Conservation (phyloP, 495 filamentous ascomycete genomes). For the Schizothecium vesticola region DNA sequence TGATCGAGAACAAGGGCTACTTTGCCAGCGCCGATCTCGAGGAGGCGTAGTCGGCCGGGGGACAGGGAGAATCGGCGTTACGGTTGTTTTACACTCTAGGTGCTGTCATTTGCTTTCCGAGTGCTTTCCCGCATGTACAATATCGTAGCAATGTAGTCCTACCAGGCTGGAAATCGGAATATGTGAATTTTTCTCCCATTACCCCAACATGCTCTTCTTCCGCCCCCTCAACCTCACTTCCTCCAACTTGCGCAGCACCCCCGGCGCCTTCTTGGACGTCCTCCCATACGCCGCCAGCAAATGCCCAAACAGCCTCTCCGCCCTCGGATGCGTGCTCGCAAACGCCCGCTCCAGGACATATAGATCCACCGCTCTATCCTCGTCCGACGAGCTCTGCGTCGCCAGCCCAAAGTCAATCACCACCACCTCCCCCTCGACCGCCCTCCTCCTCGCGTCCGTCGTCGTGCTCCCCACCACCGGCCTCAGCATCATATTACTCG, state of each 20-base stretch:
- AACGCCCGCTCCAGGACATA: slow-evolving; percentile 98
- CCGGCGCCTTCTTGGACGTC: slow-evolving; percentile 45
- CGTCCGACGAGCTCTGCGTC: slow-evolving; percentile 72
- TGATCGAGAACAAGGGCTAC: slow-evolving; percentile 97
- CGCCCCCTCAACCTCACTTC: slow-evolving; percentile 94
- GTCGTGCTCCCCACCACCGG: slow-evolving; percentile 16
- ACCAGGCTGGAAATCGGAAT: not conserved
- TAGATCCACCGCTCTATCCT: slow-evolving; percentile 92
- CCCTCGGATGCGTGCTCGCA: slow-evolving; percentile 84
- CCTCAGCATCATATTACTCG: slow-evolving; percentile 90
- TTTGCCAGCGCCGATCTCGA: slow-evolving; percentile 75
- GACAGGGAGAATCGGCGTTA: slow-evolving; percentile 5
- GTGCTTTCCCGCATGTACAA: not conserved
- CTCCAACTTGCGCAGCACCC: slow-evolving; percentile 65
- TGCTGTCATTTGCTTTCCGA: slow-evolving; percentile 2
- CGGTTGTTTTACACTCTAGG: not conserved
- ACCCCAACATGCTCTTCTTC: slow-evolving; percentile 96
- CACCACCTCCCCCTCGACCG: slow-evolving; percentile 67
- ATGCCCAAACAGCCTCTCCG: slow-evolving; percentile 67
- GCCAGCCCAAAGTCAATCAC: slow-evolving; percentile 96
- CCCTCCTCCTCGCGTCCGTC: slow-evolving; percentile 22
- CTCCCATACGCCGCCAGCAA: slow-evolving; percentile 51
- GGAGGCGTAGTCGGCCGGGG: slow-evolving; percentile 17
- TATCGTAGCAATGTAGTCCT: not conserved
- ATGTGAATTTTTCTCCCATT: slow-evolving; percentile 13